Base-by-base conservation (phyloP, 371 early-diverging fungal species). In the Blakeslea trispora region DNA sequence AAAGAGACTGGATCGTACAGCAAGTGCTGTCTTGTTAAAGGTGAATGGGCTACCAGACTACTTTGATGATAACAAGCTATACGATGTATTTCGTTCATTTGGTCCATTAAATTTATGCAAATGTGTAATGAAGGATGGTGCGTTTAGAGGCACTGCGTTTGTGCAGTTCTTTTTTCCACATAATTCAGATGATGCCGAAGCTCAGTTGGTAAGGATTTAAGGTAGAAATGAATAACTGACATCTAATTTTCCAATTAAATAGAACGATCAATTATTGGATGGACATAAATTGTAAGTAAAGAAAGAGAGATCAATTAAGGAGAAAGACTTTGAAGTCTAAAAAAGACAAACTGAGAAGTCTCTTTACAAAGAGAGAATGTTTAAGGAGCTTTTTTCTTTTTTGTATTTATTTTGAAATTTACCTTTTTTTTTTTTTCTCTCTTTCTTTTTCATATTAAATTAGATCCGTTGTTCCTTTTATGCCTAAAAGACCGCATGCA, bases 91-190 rank as follows among this genome's bases (percentile, higher is more conserved):
- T 45, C 70, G 69, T 46, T 59, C 67, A 1, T 79, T 55, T 60
- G 79, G 79, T 15, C 74, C 79, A n/a, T 53, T 79, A 13, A 61
- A 64, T 49, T 50, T 67, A 14, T 69, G 69, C 32, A 69, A 66
- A 50, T 44, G 71, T 32, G 47, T 64, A 10, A 31, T 58, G 50
- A 66, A 72, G 39, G 63, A 55, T 9, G 59, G 62, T 22, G 53
- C 44, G 9, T 67, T 62, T 51, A 56, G 49, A 55, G 73, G 68
- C 9, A 48, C 43, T 31, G 79, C 75, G 3, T 55, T 59, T 34
- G 49, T 79, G 4, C 76, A 71, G 35, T 79, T 56, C 55, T 79
- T 76, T 52, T 39, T 48, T n/a, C 55, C 63, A n/a, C 24, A 50
- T 4, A 57, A 71, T 37, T 70, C 75, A 7, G 59, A 74, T 17